Evolutionary conservation across 176 grass and related monocot species (phyloP).

Genomic region (Elymus sibiricus): DNA sequence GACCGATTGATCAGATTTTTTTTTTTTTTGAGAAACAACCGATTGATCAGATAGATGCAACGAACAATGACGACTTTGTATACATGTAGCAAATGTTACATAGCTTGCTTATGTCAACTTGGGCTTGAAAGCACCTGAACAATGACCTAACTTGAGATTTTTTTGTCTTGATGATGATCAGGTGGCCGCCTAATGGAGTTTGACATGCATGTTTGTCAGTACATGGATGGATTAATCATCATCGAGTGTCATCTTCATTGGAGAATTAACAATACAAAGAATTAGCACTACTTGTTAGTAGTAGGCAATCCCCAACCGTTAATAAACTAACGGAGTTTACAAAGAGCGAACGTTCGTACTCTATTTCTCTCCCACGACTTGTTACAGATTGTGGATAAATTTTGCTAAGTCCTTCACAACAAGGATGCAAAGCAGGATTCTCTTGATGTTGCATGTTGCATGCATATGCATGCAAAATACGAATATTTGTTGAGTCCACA

Average conservation of each 20-base stretch:
- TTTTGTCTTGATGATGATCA: constrained; percentile 25
- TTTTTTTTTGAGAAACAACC: too few relatives aligned
- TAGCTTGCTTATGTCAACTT: neutral
- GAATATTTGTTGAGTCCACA: too few relatives aligned
- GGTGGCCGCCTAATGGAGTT: constrained; percentile 35
- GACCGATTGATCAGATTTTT: neutral
- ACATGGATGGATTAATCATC: constrained; percentile 1
- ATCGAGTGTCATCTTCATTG: constrained; percentile 33
- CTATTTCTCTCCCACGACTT: too few relatives aligned
- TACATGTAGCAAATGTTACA: neutral
- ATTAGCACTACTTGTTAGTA: constrained; percentile 30
- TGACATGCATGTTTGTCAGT: constrained; percentile 11
- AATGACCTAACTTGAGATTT: constrained; percentile 49
- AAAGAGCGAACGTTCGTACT: too few relatives aligned
- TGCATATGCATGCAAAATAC: too few relatives aligned
- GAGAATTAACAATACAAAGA: constrained; percentile 44
- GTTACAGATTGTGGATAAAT: too few relatives aligned
- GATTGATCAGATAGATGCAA: neutral
- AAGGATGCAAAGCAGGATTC: too few relatives aligned
- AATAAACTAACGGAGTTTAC: neutral
- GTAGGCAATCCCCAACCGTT: constrained; percentile 35
- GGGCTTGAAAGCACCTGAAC: constrained; percentile 48
- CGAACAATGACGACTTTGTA: neutral
- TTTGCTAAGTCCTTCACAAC: too few relatives aligned
- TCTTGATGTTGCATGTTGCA: too few relatives aligned